Base-by-base conservation (phyloP, 306 rosid species). In the Chamaecrista fasciculata region DNA sequence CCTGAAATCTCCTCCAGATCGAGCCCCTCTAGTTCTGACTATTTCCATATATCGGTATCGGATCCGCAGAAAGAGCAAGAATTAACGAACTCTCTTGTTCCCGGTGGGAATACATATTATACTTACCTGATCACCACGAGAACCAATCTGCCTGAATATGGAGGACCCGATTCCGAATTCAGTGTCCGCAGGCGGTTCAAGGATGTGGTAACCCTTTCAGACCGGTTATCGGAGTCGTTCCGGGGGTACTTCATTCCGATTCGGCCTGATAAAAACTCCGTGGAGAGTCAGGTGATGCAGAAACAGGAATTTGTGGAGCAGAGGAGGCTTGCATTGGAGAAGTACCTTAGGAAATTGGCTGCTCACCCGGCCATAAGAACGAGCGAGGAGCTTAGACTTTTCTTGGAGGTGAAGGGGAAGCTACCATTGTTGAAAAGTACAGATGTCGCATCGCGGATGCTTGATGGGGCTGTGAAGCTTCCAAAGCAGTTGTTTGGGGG, bases 221-320 rank as follows among this genome's bases (percentile, higher is more conserved):
- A 94, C 62, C 81, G 97, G 70, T 72, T 91, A 29, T 73, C 96
- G 0, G 99, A 91, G 86, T 71, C 92, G 2, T 94, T 87, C 56
- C 79, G 99, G 9, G 97, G 99, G 8, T 76, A 79, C 23, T 89
- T 94, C 57, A 79, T 94, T 39, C 97, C 98, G 48, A 84, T 89
- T 29, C 67, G 98, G 60, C 99, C 99, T 48, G 99, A 94, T 70
- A 94, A 94, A 91, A 91, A 82, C 76, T 81, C 92, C 15, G 95
- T 91, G 74, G 99, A 94, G 86, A 89, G 96, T 64, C 97, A 94
- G 76, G 96, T 94, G 70, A 94, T 94, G 99, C 97, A 91, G 72
- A 94, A 84, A 69, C 88, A 85, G 62, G 99, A 94, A 69, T 94
- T 94, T 42, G 97, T 94, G 58, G 99, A 94, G 81, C 99, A 91